Evolutionary conservation across 331 rosid species (phyloP), one percentile per base, ranked within the genome.

Genomic region (Ulmus americana): DNA sequence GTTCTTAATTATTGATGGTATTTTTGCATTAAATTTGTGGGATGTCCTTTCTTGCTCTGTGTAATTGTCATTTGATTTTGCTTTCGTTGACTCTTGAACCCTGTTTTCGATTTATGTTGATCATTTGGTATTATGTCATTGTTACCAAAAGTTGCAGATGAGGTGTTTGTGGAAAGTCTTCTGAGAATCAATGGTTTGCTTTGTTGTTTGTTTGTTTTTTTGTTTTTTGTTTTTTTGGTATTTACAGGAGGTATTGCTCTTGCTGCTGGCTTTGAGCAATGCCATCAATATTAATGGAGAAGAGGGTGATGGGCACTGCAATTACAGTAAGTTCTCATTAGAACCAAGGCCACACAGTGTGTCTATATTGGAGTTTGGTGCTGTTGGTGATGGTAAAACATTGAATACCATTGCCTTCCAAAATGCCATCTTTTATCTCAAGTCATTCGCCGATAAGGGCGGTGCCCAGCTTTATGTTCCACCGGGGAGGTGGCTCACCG

Each of bases 391-490:
- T 75, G 99, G 99, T 16, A 84, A 80, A 71, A 87, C 99, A 69
- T 70, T 84, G 55, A 94, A 94, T 65, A 94, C 99, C 5, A 59
- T 85, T 14, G 97, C 97, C 53, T 90, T 94, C 69, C 99, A 90
- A 79, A 94, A 94, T 78, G 99, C 99, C 62, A 72, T 94, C 46
- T 94, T 94, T 79, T 94, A 94, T 70, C 95, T 94, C 68, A 94
- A 90, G 79, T 94, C 99, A 20, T 94, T 94, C 50, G 92, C 97
- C 47, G 99, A 94, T 63, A 94, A 94, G 77, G 99, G 99, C 8
- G 99, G 99, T 0, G 99, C 99, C 62, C 99, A 94, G 94, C 95
- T 94, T 6, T 94, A 94, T n/a, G 91, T 94, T 6, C 99, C 99
- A 0, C 78, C 91, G 0, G 99, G 99, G 53, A 79, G 84, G 61